Evolutionary conservation across 306 rosid species (phyloP).

Genomic region (Cajanus cajan): DNA sequence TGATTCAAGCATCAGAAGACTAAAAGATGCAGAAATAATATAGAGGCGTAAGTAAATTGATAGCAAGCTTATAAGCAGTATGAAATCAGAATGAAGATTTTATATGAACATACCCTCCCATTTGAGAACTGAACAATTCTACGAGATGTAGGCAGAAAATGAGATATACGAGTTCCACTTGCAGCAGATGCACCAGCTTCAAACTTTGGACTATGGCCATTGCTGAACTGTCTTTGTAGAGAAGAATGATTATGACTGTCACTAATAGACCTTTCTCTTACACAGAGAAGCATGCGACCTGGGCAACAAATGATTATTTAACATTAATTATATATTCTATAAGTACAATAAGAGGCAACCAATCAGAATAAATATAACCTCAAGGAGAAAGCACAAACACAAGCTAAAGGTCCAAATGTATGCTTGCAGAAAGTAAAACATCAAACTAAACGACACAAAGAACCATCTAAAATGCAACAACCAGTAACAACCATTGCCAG

Average conservation of each 20-base stretch:
- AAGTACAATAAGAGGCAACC: not conserved
- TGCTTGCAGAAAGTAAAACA: not conserved
- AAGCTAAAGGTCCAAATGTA: not conserved
- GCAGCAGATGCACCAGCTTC: conserved; percentile 70
- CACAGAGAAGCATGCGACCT: conserved; percentile 99
- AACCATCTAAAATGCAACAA: conserved; percentile 9
- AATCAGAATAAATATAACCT: not conserved
- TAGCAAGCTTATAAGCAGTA: not conserved
- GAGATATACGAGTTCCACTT: conserved; percentile 68
- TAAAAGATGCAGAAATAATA: not conserved
- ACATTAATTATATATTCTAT: conserved; percentile 6
- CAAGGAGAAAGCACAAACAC: not conserved
- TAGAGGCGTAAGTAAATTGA: not conserved
- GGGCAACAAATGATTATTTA: conserved; percentile 38
- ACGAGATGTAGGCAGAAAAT: conserved; percentile 88
- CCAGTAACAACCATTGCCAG: not conserved
- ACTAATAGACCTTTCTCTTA: conserved; percentile 70
- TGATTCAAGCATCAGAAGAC: not conserved
- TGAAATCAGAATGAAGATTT: conserved; percentile 21
- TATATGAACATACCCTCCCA: conserved; percentile 68
- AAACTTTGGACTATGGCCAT: conserved; percentile 73
- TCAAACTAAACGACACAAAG: not conserved
- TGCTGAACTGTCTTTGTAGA: conserved; percentile 67
- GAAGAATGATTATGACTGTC: conserved; percentile 71
- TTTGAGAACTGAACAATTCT: conserved; percentile 89